Evolutionary conservation across 441 rosid genomes (phyloP), one percentile per base, ranked within the genome.

Genomic region (Hypseocharis bilobata): DNA sequence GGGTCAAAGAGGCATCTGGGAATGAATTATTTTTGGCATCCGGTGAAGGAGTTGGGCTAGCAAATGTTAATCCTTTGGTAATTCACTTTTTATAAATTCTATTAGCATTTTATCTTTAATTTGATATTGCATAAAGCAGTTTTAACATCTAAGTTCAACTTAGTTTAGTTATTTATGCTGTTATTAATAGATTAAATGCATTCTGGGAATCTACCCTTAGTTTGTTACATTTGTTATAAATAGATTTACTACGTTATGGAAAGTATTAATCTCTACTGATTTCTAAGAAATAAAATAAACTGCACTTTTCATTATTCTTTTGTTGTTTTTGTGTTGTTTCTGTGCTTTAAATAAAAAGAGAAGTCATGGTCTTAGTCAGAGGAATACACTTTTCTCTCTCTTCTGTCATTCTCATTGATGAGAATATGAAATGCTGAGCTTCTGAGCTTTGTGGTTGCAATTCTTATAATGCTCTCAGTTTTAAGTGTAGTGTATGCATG

Each of bases 1-100:
- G 69, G 56, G 75, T 64, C 71, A 75, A 74, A 38, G 74, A 63
- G 64, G 2, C 64, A 32, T 71, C 45, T 22, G 62, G 65, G 60
- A 89, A 94, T 70, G 97, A 94, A 77, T 62, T 94, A 63, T 77
- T 94, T 81, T 61, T 94, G 77, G 97, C 92, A 5, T 83, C 88
- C 0, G 97, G 99, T 65, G 86, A 86, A 69, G 99, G 97, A 62
- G 40, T 1, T 1, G 94, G 97, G 72, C 85, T 88, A 60, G 71
- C 85, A 63, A 83, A 84, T 81, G 32, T 81, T 73, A 94, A 88
- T 82, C 83, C 78, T 52, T 44, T 94, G 96, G 99, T 91, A 88
- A 88, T 66, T 72, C 71, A 63, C 26, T 47, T 29, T 70, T 52
- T 58, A 69, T 67, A 55, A 40, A 56, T 27, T 61, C 19, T 28